Evolutionary conservation across 768 basidiomycete genomes (phyloP).

Genomic region (Boletus sensibilis): DNA sequence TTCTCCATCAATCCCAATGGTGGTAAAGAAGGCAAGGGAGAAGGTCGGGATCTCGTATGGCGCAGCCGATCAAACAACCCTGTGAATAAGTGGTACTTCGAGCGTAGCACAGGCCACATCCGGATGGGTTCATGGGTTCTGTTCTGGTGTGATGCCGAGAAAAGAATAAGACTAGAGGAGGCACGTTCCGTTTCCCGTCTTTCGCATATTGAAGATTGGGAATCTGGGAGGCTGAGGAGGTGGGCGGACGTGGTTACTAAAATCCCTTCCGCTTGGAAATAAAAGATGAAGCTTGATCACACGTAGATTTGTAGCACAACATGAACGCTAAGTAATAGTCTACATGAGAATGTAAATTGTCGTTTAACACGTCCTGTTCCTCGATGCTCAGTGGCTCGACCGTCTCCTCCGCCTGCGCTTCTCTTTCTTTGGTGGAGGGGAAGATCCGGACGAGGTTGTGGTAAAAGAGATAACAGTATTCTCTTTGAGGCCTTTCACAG

Average conservation of each 20-base stretch:
- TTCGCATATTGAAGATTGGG: conserved; percentile 76
- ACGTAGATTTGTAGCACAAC: conserved; percentile 17
- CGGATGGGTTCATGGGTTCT: conserved; percentile 86
- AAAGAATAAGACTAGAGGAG: conserved; percentile 68
- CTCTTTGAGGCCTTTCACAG: conserved; percentile 35
- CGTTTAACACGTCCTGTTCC: not conserved
- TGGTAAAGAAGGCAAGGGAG: conserved; percentile 83
- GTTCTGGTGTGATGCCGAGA: conserved; percentile 99
- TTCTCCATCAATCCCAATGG: conserved; percentile 96
- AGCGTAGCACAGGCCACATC: conserved; percentile 88
- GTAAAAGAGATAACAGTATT: conserved; percentile 32
- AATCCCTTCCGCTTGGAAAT: conserved; percentile 81
- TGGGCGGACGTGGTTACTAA: conserved; percentile 70
- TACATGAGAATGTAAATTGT: conserved; percentile 2
- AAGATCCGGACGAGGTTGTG: conserved; percentile 27
- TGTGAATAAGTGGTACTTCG: conserved; percentile 99
- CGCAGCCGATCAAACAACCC: conserved; percentile 90
- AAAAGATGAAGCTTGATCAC: conserved; percentile 9
- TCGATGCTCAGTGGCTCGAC: conserved; percentile 25
- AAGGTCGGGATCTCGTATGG: conserved; percentile 96
- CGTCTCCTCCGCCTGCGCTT: conserved; percentile 30
- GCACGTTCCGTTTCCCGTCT: conserved; percentile 62
- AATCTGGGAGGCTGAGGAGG: conserved; percentile 60
- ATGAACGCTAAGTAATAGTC: not conserved
- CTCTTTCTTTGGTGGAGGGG: conserved; percentile 31